Base-by-base conservation (phyloP, 2,329 filamentous ascomycete genomes). In the Pseudocercospora fijiensis region DNA sequence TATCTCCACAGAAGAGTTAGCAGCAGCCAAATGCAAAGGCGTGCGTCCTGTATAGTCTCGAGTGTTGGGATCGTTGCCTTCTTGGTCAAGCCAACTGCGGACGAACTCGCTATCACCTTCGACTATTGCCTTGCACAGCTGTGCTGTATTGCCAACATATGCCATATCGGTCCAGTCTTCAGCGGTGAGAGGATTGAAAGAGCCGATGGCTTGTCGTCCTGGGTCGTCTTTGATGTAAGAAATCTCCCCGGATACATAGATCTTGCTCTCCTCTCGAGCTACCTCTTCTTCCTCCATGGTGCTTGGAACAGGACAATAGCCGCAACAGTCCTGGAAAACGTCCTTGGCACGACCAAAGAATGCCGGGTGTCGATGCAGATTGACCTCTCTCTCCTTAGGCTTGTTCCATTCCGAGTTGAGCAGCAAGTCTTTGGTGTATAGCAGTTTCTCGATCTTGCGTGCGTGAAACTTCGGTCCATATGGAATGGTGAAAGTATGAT, bases 101-200 rank as follows among this genome's bases (percentile, higher is more conserved):
- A 96, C 89, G 66, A 86, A 84, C 41, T 90, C 87, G 2, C 89
- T 69, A 74, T 96, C 88, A 1, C 84, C 81, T 69, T 92, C 87
- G 3, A 93, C 86, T 62, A 96, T 96, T 0, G 90, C 91, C 72
- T 92, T 89, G 71, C 90, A 96, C 1, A 96, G 82, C 16, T 85
- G 82, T 41, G 86, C 87, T 0, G 90, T 93, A 68, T 92, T 90
- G 10, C 91, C 90, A 37, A 96, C 84, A 33, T 96, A 96, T 0
- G 91, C 91, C 91, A 96, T 95, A 68, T 93, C 90, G 0, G 91
- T 95, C 90, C 91, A 96, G 72, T 95, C 91, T 57, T 91, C 84
- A 47, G 91, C 87, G 0, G 89, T 93, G 41, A 94, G 82, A 0
- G 91, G 92, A 70, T 95, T 89, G 78, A 96, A 96, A 47, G 83